These are phyloP conservation scores for Diplodia sapinea DNA, from an alignment of 2,329 filamentous ascomycete species.

Conservation along the genomic window DNA sequence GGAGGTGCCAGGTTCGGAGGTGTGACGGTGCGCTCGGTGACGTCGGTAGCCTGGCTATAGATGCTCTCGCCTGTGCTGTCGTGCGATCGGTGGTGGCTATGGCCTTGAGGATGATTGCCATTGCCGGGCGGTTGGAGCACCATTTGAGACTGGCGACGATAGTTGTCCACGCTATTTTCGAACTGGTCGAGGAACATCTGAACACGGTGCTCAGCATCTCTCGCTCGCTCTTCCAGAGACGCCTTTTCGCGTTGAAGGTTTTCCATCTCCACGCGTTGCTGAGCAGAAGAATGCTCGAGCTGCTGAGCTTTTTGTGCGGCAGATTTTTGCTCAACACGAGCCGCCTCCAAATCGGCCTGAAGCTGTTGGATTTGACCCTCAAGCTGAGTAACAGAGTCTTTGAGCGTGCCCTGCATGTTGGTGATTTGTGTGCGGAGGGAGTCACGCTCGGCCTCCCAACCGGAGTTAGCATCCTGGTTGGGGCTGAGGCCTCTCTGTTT, in stretches of 20 bases:
- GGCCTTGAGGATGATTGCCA: neutral
- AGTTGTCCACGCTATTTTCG: slow-evolving; percentile 90
- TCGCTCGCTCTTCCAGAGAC: slow-evolving; percentile 79
- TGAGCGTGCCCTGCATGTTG: slow-evolving; percentile 71
- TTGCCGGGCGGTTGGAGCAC: neutral
- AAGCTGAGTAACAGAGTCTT: slow-evolving; percentile 68
- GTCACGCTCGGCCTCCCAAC: slow-evolving; percentile 78
- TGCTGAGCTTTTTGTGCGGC: slow-evolving; percentile 58
- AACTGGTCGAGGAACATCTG: slow-evolving; percentile 93
- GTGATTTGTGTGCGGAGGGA: slow-evolving; percentile 72
- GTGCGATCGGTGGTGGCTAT: slow-evolving; percentile 53
- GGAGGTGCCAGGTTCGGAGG: slow-evolving; percentile 41
- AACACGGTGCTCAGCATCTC: slow-evolving; percentile 91
- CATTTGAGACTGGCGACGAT: slow-evolving; percentile 73
- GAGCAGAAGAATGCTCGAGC: slow-evolving; percentile 61
- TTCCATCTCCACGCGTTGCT: slow-evolving; percentile 72
- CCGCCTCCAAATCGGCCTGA: slow-evolving; percentile 69
- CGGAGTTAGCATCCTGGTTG: slow-evolving; percentile 56
- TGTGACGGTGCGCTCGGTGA: slow-evolving; percentile 41
- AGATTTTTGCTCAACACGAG: slow-evolving; percentile 71
- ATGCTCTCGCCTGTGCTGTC: slow-evolving; percentile 66
- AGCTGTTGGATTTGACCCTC: slow-evolving; percentile 74
- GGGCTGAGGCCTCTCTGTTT: slow-evolving; percentile 47
- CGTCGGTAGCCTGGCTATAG: slow-evolving; percentile 49
- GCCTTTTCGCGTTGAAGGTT: slow-evolving; percentile 82